Base-by-base conservation (phyloP, 345 rosid species). In the Theobroma cacao region DNA sequence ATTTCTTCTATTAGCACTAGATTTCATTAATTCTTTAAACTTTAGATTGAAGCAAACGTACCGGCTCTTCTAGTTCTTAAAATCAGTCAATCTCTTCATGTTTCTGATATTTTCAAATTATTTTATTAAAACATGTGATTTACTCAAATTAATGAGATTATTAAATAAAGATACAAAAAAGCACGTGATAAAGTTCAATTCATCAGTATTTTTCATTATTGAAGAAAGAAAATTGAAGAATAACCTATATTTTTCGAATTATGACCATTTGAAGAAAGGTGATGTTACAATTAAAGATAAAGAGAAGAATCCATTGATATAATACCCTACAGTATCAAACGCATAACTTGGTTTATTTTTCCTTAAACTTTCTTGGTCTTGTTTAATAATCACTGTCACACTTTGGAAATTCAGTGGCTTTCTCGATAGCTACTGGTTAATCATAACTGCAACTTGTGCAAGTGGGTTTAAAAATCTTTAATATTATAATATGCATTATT, bases 381-480 rank as follows among this genome's bases (percentile, higher is more conserved):
- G 33, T 58, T 58, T n/a, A n/a, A n/a, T 26, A 58, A 26, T 58
- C 63, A 26, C 33, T 12, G 33, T 58, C 63, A 58, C 31, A 58
- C 33, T 58, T 24, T 58, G 63, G 64, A 59, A n/a, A 59, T 28
- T 2, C 13, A 13, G 14, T 59, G 13, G 20, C 34, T 59, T 59
- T 59, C 64, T 28, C 12, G 34, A 13, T 38, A 13, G 53, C 36
- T 43, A 14, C 40, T 38, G 50, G 50, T 12, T 65, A 65, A 38
- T 41, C n/a, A 24, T 24, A 13, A 15, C n/a, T 67, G 34, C 72
- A 67, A 67, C 53, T 67, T 67, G 72, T 20, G 53, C 72, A 41
- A 67, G 72, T 67, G 72, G 72, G 33, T 8, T 67, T 14, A 11
- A 6, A 41, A 67, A 67, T 67, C 33, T 66, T 66, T 66, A 34